These are phyloP conservation scores for Penicillium decumbens DNA, from an alignment of 2,329 filamentous ascomycete species.

Conservation along the genomic window DNA sequence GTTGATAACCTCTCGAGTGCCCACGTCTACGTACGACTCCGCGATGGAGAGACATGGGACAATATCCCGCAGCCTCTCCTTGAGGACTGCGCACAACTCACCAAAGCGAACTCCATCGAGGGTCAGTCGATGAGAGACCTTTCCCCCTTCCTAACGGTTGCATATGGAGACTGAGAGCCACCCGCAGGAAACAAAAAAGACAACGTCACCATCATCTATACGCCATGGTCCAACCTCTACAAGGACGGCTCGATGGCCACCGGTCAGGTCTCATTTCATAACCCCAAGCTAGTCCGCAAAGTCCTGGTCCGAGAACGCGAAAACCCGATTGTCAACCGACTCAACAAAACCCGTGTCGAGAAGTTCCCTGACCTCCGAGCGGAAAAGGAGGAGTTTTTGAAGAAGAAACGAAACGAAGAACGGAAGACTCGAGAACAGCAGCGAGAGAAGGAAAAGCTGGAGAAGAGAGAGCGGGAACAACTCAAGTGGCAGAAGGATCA, in stretches of 20 bases:
- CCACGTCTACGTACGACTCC: constrained; percentile 88
- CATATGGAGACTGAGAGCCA: constrained; percentile 13
- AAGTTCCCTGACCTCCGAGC: constrained; percentile 76
- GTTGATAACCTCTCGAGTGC: constrained; percentile 95
- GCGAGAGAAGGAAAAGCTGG: constrained; percentile 39
- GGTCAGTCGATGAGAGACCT: constrained; percentile 47
- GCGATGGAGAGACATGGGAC: constrained; percentile 77
- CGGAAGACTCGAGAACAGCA: constrained; percentile 40
- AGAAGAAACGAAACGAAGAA: constrained; percentile 67
- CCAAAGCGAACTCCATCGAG: constrained; percentile 98
- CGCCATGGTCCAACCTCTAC: constrained; percentile 91
- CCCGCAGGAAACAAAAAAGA: constrained; percentile 89
- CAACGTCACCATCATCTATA: constrained; percentile 94
- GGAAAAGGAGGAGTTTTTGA: constrained; percentile 73
- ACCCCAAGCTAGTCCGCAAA: constrained; percentile 74
- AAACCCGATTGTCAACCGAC: constrained; percentile 89
- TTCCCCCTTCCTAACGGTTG: not conserved
- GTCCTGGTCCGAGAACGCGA: constrained; percentile 74
- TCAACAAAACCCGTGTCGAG: constrained; percentile 94
- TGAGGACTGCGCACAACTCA: constrained; percentile 89
- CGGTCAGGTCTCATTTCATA: constrained; percentile 92
- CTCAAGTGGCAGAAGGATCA: constrained; percentile 96
- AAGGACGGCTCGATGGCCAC: constrained; percentile 95
- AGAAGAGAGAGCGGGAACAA: constrained; percentile 71
- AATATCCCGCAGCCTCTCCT: constrained; percentile 69